Evolutionary conservation across 1,284 basidiomycete species (phyloP), one percentile per base, ranked within the genome.

Genomic region (Paramarasmius palmivorus): DNA sequence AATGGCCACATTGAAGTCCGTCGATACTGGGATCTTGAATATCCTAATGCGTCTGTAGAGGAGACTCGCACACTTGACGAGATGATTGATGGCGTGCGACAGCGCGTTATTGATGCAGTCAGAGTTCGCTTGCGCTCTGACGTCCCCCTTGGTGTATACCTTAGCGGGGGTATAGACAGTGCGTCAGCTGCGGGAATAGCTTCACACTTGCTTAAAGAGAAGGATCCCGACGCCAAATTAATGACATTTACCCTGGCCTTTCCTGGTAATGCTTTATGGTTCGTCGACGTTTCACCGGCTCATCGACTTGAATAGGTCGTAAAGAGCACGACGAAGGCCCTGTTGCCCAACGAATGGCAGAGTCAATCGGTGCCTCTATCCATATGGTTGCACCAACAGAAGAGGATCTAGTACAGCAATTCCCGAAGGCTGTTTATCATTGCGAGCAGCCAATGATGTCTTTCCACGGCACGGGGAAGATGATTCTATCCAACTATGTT

Each of bases 141-240:
- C 29, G 57, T 57, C 2, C 52, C 46, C 25, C 39, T 50, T 9
- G 50, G 35, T 9, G 53, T 61, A 14, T 55, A 59, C 45, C 59
- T 61, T 6, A 61, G 59, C 26, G 59, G 59, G 10, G 59, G 59
- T 10, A 59, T 61, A 23, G 59, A 61, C 49, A 61, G 59, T 46
- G 47, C 56, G 6, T 49, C 56, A 8, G 49, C 59, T 2, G 59
- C 59, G 14, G 59, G 59, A 8, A 59, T 61, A 8, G 58, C 57
- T 5, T 37, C 50, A 9, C n/a, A 42, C 5, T 35, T 53, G n/a
- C 32, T 57, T 7, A 55, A 49, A 19, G 56, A 57, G 26, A 38
- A 51, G 9, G 54, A 57, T 44, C 44, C 54, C 8, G 17, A 46
- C 8, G 56, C 54, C 12, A 48, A 42, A 41, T 29, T 56, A 1